Percentiles rank a stretch among this genome's conserved stretches.
These are phyloP conservation scores for Lactifluus echinatus DNA, from an alignment of 768 basidiomycete genomes.

Conservation along the genomic window DNA sequence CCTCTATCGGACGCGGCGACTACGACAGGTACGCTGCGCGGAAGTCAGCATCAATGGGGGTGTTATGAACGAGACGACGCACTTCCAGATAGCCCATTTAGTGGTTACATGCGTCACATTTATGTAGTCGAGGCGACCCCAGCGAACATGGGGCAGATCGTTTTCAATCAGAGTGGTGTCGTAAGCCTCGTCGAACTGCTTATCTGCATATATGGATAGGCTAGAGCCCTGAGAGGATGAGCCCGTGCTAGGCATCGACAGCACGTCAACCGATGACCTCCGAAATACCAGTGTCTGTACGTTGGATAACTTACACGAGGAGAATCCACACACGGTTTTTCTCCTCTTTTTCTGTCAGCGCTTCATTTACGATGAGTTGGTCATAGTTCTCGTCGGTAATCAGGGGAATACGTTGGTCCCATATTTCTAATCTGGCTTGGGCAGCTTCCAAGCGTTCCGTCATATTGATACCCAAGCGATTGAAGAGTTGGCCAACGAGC, in stretches of 20 bases:
- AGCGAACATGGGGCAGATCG: constrained; percentile 65
- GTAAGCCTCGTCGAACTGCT: constrained; percentile 66
- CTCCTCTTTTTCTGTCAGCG: constrained; percentile 47
- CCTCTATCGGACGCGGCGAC: constrained; percentile 67
- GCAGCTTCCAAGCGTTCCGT: constrained; percentile 41
- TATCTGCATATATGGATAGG: constrained; percentile 61
- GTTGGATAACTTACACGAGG: constrained; percentile 47
- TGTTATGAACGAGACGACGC: constrained; percentile 25
- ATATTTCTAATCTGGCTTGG: constrained; percentile 31
- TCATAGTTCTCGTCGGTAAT: constrained; percentile 79
- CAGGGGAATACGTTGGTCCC: constrained; percentile 68
- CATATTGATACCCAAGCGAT: constrained; percentile 60
- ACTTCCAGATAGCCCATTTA: constrained; percentile 84
- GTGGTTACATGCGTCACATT: constrained; percentile 78
- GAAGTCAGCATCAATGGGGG: background rate
- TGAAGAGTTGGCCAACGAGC: constrained; percentile 47
- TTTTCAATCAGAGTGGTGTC: constrained; percentile 50
- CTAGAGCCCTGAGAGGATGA: constrained; percentile 53
- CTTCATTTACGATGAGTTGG: constrained; percentile 63
- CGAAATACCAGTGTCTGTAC: too few species aligned
- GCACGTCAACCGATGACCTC: background rate
- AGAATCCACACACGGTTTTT: constrained; percentile 71
- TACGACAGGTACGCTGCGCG: constrained; percentile 61
- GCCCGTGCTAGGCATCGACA: constrained; percentile 37
- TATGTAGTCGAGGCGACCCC: constrained; percentile 83